Evolutionary conservation across 108 stramenopile genomes (phyloP), one percentile per base, ranked within the genome.

Genomic region (Cyclotella kingstonii): DNA sequence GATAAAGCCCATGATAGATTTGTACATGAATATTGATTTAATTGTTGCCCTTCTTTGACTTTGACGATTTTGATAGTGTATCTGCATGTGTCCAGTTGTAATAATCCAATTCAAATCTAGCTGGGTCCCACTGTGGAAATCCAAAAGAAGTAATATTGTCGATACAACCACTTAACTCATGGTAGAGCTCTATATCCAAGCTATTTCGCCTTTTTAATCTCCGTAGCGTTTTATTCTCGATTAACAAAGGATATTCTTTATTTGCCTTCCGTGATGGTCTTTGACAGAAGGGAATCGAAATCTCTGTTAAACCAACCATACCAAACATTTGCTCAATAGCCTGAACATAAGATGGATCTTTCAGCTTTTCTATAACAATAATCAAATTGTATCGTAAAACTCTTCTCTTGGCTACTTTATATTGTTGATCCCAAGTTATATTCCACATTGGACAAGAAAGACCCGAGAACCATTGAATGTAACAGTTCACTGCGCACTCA

Each of bases 401-500:
- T 36, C 55, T 55, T 31, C 44, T 21, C 43, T 46, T 66, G n/a
- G 70, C 76, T 15, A 72, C 60, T 9, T 31, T 10, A 33, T 67
- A 68, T 54, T 68, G 71, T 40, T 68, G 27, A 15, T 47, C 33
- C 4, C 25, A 35, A n/a, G 76, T 35, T 26, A 57, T 66, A 17
- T 67, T 50, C 52, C 44, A 57, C 29, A 27, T 38, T 11, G 70
- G 58, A 36, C 76, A 72, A 14, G 36, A 57, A 8, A 73, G 23
- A 4, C 71, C 76, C 1, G 70, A 66, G 46, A 73, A 77, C 70
- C 70, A 77, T 41, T 68, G 64, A 0, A 58, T 68, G 50, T 77
- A 77, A 58, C 76, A 77, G 53, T 77, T 68, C 9, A 73, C 66
- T n/a, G 76, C 76, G 27, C 76, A 77, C 5, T 42, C 25, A 2